A percentile compares a stretch with the other conserved stretches of the same genome.
These are phyloP conservation scores for Candida tetrigidarum DNA, from an alignment of 1,139 yeast genomes.

Conservation along the genomic window DNA sequence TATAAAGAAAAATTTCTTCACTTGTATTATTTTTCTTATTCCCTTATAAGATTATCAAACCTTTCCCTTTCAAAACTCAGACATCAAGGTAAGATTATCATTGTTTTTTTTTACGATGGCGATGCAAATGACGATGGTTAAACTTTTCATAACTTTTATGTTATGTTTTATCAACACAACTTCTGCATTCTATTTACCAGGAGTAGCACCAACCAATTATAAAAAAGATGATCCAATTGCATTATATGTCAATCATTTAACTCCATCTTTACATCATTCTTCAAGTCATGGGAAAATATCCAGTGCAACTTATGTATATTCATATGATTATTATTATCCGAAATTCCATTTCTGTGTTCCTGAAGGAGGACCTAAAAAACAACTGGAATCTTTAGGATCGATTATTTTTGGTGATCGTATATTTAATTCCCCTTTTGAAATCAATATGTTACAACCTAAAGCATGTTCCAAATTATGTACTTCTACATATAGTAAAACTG, in stretches of 20 bases:
- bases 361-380: slow-evolving; percentile 66
- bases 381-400: slow-evolving; percentile 90
- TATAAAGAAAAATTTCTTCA: background rate
- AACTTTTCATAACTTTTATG: slow-evolving; percentile 20
- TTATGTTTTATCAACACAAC: slow-evolving; percentile 27
- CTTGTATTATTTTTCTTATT: background rate
- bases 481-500: slow-evolving; percentile 60
- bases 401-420: slow-evolving; percentile 95
- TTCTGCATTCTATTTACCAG: slow-evolving; percentile 84
- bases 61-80: background rate
- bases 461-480: slow-evolving; percentile 70
- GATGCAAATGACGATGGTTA: slow-evolving; percentile 14
- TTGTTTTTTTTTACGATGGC: background rate
- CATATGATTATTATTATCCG: slow-evolving; percentile 86
- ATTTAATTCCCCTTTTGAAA: slow-evolving; percentile 86
- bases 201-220: slow-evolving; percentile 93
- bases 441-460: slow-evolving; percentile 75
- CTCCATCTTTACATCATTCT: slow-evolving; percentile 69
- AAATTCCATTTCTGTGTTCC: slow-evolving; percentile 88
- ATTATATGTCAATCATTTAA: slow-evolving; percentile 83
- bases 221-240: slow-evolving; percentile 73
- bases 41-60: background rate
- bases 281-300: slow-evolving; percentile 30
- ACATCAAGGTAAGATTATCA: background rate
- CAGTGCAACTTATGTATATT: slow-evolving; percentile 62